Conservation (phyloP, 116 monocot species). For the Dioscorea cayenensis region DNA sequence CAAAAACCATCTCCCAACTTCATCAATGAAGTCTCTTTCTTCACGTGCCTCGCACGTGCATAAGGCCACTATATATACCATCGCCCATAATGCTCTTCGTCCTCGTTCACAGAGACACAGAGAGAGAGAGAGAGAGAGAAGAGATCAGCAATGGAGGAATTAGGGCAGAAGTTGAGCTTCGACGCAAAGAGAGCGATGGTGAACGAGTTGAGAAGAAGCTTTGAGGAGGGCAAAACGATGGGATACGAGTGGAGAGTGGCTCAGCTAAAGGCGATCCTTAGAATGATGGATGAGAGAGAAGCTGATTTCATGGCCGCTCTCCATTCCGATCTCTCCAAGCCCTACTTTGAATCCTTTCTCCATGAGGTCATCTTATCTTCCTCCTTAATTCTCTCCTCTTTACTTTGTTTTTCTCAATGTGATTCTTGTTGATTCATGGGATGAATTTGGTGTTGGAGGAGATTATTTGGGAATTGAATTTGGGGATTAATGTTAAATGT, state of each 20-base stretch:
- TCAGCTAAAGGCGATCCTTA: slow-evolving; percentile 19
- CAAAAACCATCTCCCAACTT: too few relatives aligned
- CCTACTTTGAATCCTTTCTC: slow-evolving; percentile 26
- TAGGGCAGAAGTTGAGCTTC: slow-evolving; percentile 1
- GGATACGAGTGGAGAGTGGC: slow-evolving; percentile 33
- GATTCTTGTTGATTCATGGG: neutral
- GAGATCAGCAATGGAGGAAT: neutral
- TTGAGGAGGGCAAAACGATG: slow-evolving; percentile 26
- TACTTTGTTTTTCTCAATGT: neutral
- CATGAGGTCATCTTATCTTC: slow-evolving; percentile 18
- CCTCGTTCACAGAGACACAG: too few relatives aligned
- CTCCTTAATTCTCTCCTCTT: neutral
- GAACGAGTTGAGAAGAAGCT: slow-evolving; percentile 17
- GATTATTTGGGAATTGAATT: neutral
- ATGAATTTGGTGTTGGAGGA: neutral
- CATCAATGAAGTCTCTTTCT: too few relatives aligned
- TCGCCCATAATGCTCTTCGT: too few relatives aligned
- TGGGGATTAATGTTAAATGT: neutral
- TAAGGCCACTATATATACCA: too few relatives aligned
- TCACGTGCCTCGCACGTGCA: too few relatives aligned
- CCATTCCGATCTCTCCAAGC: slow-evolving; percentile 27
- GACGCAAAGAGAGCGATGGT: slow-evolving; percentile 21
- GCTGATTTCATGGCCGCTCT: slow-evolving; percentile 27
- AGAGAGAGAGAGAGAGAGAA: neutral
- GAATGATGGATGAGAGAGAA: slow-evolving; percentile 37